These are phyloP conservation scores for Zoysia japonica DNA, from an alignment of 176 grass and related monocot genomes.

Conservation along the genomic window DNA sequence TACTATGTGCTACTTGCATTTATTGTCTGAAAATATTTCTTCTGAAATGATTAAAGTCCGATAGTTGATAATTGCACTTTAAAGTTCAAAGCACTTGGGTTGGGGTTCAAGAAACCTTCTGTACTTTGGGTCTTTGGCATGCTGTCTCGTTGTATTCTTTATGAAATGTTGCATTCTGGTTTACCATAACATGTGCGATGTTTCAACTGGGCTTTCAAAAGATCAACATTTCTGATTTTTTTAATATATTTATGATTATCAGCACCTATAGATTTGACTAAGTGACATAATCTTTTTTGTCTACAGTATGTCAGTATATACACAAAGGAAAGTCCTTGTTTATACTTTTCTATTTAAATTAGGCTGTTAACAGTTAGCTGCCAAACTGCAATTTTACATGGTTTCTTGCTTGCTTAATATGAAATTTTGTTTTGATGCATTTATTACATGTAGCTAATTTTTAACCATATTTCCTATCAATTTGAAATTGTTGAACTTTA, in stretches of 20 bases:
- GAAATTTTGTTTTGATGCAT: not conserved
- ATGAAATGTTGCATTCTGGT: not conserved
- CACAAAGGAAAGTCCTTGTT: not conserved
- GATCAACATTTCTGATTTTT: not conserved
- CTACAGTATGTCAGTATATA: not conserved
- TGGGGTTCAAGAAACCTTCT: not conserved
- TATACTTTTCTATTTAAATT: not conserved
- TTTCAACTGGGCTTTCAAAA: not conserved
- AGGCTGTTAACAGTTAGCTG: not conserved
- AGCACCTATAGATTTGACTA: slow-evolving; percentile 9
- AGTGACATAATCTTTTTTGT: slow-evolving; percentile 9
- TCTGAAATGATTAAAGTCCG: not conserved
- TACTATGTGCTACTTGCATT: not conserved
- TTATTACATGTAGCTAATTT: not conserved
- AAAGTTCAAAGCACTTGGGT: not conserved
- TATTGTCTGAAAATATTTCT: not conserved
- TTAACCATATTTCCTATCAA: not conserved
- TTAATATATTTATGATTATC: not conserved
- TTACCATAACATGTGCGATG: not conserved
- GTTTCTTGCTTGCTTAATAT: not conserved
- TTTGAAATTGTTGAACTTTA: not conserved
- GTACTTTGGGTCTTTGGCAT: not conserved
- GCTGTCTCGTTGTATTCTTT: slow-evolving; percentile 4
- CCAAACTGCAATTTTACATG: not conserved
- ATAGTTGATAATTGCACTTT: slow-evolving; percentile 1